These are phyloP conservation scores for Cladosporium sp. DNA, from an alignment of 2,329 filamentous ascomycete genomes.

Conservation along the genomic window DNA sequence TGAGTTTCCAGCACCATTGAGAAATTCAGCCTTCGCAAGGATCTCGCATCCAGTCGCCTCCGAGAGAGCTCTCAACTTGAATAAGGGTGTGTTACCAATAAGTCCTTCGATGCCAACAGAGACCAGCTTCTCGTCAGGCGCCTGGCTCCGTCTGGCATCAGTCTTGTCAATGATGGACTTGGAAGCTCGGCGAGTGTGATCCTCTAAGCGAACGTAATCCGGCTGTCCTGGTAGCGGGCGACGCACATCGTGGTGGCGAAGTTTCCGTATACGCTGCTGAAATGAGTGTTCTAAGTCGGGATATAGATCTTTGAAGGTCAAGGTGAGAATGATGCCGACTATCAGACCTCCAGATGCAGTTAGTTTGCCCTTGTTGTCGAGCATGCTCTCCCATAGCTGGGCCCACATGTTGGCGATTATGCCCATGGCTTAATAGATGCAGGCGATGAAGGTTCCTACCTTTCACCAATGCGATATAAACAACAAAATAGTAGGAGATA, in stretches of 20 bases:
- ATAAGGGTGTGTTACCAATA: slow-evolving; percentile 88
- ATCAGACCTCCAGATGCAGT: slow-evolving; percentile 52
- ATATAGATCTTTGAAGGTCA: slow-evolving; percentile 77
- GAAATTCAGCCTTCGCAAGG: slow-evolving; percentile 88
- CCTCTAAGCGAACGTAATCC: slow-evolving; percentile 35
- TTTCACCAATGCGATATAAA: no score
- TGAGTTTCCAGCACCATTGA: slow-evolving; percentile 90
- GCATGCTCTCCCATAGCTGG: slow-evolving; percentile 26
- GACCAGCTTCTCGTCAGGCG: slow-evolving; percentile 39
- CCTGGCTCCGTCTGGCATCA: slow-evolving; percentile 14
- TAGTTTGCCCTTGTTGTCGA: slow-evolving; percentile 32
- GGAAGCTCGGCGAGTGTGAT: slow-evolving; percentile 22
- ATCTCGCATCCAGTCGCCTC: slow-evolving; percentile 84
- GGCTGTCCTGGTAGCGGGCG: slow-evolving; percentile 25
- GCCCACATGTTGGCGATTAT: slow-evolving; percentile 22
- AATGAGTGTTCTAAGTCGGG: slow-evolving; percentile 67
- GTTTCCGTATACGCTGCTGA: slow-evolving; percentile 38
- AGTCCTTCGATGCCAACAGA: slow-evolving; percentile 81
- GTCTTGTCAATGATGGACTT: slow-evolving; percentile 4
- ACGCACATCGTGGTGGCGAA: slow-evolving; percentile 21
- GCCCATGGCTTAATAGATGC: slow-evolving; percentile 14
- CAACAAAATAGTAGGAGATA: no score
- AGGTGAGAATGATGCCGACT: slow-evolving; percentile 69
- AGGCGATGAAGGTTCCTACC: no score
- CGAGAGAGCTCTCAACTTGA: slow-evolving; percentile 80